Percentiles rank a stretch among this genome's conserved stretches.
These are phyloP conservation scores for Eucalyptus tenuipes DNA, from an alignment of 345 rosid genomes.

Conservation along the genomic window DNA sequence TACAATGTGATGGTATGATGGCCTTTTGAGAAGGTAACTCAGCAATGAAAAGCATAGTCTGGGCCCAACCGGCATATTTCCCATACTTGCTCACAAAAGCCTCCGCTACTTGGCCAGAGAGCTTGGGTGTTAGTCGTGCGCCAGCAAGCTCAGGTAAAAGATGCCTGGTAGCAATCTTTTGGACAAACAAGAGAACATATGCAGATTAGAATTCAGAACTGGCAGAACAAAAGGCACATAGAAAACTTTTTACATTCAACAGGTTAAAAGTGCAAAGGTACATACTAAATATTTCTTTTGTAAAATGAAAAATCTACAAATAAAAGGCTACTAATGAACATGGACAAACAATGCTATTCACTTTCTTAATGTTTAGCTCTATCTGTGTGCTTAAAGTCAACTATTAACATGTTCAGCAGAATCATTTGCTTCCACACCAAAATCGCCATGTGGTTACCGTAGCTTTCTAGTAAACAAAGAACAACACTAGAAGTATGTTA, in stretches of 20 bases:
- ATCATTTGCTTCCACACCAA: background rate
- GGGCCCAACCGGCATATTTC: conserved; percentile 96
- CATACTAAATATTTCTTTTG: background rate
- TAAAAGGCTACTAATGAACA: background rate
- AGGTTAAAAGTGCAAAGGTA: background rate
- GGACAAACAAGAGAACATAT: conserved; percentile 2
- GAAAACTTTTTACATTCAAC: background rate
- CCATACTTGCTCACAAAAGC: conserved; percentile 93
- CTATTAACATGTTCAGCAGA: background rate
- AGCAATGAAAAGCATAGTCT: conserved; percentile 79
- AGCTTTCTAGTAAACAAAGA: background rate
- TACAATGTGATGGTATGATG: conserved; percentile 36
- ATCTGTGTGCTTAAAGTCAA: background rate
- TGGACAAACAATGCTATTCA: background rate
- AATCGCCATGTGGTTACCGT: background rate
- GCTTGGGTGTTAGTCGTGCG: conserved; percentile 58
- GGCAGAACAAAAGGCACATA: background rate
- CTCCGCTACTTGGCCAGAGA: conserved; percentile 61
- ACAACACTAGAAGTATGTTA: background rate
- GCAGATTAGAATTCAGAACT: background rate
- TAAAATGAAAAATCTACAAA: background rate
- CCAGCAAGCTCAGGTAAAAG: conserved; percentile 86
- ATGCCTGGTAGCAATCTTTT: conserved; percentile 68
- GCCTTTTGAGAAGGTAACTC: conserved; percentile 83
- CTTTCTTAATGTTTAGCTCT: background rate